These are phyloP conservation scores for Colletotrichum liriopes DNA, from an alignment of 2,329 filamentous ascomycete species.

Conservation along the genomic window DNA sequence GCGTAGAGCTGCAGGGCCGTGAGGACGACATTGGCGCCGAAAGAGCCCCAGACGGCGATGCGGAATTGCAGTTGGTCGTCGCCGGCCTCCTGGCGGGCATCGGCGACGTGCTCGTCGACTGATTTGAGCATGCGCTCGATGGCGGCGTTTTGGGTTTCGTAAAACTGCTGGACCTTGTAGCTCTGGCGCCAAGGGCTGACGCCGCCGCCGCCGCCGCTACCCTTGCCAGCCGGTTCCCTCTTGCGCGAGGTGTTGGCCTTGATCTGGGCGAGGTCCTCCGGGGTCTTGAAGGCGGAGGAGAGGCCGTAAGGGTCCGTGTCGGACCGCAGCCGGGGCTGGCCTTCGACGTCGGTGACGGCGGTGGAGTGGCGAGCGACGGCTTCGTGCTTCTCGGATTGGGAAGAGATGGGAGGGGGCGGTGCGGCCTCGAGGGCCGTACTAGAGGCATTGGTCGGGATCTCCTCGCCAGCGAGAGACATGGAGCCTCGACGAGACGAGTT, in stretches of 20 bases:
- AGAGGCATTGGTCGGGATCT: slow-evolving; percentile 49
- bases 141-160: slow-evolving; percentile 91
- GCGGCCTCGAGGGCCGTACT: slow-evolving; percentile 64
- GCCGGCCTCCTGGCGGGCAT: slow-evolving; percentile 84
- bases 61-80: slow-evolving; percentile 85
- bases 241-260: slow-evolving; percentile 86
- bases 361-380: slow-evolving; percentile 61
- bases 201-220: slow-evolving; percentile 34
- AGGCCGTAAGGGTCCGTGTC: slow-evolving; percentile 88
- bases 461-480: slow-evolving; percentile 45
- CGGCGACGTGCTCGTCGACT: slow-evolving; percentile 89
- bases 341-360: slow-evolving; percentile 63
- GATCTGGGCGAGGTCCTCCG: slow-evolving; percentile 82
- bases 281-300: slow-evolving; percentile 82
- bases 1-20: slow-evolving; percentile 89
- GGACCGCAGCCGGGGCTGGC: slow-evolving; percentile 64
- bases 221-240: slow-evolving; percentile 57
- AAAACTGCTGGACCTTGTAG: slow-evolving; percentile 85
- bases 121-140: slow-evolving; percentile 93
- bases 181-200: slow-evolving; percentile 53
- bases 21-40: slow-evolving; percentile 85
- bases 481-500: slow-evolving; percentile 42
- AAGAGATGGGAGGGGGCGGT: slow-evolving; percentile 38
- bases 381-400: slow-evolving; percentile 52
- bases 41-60: slow-evolving; percentile 77